phyloP scores from a whole-genome alignment of 1,284 basidiomycete genomes.

The Trametes pubescens region DNA sequence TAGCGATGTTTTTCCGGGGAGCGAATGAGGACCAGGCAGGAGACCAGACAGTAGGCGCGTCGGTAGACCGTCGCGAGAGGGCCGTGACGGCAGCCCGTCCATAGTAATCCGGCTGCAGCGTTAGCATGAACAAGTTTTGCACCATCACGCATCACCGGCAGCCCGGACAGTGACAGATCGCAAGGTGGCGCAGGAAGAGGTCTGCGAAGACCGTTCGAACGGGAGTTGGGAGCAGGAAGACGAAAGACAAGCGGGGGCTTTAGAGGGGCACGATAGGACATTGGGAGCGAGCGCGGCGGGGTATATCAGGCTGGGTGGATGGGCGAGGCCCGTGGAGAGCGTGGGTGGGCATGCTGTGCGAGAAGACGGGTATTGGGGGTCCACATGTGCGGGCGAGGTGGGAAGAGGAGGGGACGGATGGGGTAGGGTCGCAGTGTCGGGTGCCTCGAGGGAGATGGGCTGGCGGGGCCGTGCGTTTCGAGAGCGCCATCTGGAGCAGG shows the following conservation, averaged over 20 bases:
- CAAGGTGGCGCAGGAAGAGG: slow-evolving; percentile 23
- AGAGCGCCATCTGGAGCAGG: background rate
- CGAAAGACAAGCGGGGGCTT: slow-evolving; percentile 17
- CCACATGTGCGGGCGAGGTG: slow-evolving; percentile 24
- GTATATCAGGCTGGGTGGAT: slow-evolving; percentile 21
- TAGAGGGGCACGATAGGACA: slow-evolving; percentile 19
- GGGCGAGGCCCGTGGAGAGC: slow-evolving; percentile 17
- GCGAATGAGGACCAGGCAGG: slow-evolving; percentile 21
- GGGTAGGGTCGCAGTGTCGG: slow-evolving; percentile 4
- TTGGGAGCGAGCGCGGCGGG: slow-evolving; percentile 20
- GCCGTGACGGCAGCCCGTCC: slow-evolving; percentile 20
- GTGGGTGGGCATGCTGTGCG: slow-evolving; percentile 25
- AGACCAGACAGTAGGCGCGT: slow-evolving; percentile 3
- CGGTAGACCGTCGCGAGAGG: slow-evolving; percentile 3
- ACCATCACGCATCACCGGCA: background rate
- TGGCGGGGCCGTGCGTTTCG: background rate
- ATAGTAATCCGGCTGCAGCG: slow-evolving; percentile 10
- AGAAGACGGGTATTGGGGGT: slow-evolving; percentile 27
- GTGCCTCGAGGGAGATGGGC: slow-evolving; percentile 9
- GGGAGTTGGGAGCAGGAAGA: slow-evolving; percentile 17
- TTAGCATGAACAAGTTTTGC: background rate
- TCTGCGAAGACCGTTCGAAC: slow-evolving; percentile 13
- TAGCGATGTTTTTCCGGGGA: slow-evolving; percentile 31
- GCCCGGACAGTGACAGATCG: slow-evolving; percentile 12
- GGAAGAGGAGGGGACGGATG: slow-evolving; percentile 4